phyloP scores from a whole-genome alignment of 805 yeast species.

The Kockiozyma suomiensis region DNA sequence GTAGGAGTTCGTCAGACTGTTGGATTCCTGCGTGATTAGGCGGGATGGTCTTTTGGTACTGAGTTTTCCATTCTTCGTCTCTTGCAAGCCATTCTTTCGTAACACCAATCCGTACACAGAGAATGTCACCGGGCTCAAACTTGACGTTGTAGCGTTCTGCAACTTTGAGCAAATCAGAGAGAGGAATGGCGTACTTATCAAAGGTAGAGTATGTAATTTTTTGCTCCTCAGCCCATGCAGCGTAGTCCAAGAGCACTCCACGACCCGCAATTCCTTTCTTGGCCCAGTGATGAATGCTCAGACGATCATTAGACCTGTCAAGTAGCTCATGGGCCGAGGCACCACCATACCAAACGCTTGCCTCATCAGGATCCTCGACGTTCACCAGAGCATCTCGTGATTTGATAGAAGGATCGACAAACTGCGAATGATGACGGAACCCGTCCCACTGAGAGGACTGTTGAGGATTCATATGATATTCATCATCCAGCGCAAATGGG shows the following conservation, averaged over 20 bases:
- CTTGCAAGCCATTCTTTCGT: slow-evolving; percentile 37
- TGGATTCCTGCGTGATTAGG: slow-evolving; percentile 36
- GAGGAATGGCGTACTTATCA: slow-evolving; percentile 31
- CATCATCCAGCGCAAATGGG: slow-evolving; percentile 39
- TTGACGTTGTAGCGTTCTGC: slow-evolving; percentile 31
- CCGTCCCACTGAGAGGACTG: slow-evolving; percentile 45
- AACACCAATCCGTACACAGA: slow-evolving; percentile 38
- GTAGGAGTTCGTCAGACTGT: slow-evolving; percentile 35
- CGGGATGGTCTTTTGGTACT: slow-evolving; percentile 26
- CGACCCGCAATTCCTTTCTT: slow-evolving; percentile 39
- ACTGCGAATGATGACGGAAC: slow-evolving; percentile 40
- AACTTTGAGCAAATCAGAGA: slow-evolving; percentile 32
- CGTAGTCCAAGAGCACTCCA: slow-evolving; percentile 40
- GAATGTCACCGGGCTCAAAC: slow-evolving; percentile 38
- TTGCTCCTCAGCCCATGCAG: slow-evolving; percentile 36
- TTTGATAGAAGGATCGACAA: slow-evolving; percentile 20
- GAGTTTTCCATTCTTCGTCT: slow-evolving; percentile 24
- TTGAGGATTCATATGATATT: slow-evolving; percentile 40
- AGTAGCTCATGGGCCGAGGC: slow-evolving; percentile 34
- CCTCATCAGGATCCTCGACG: slow-evolving; percentile 21
- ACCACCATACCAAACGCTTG: slow-evolving; percentile 36
- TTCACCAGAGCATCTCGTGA: slow-evolving; percentile 5
- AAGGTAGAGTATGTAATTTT: slow-evolving; percentile 34
- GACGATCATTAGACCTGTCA: slow-evolving; percentile 22
- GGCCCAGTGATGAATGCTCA: slow-evolving; percentile 38